phyloP scores from a whole-genome alignment of 140 eudicot genomes.

The Stevia rebaudiana region DNA sequence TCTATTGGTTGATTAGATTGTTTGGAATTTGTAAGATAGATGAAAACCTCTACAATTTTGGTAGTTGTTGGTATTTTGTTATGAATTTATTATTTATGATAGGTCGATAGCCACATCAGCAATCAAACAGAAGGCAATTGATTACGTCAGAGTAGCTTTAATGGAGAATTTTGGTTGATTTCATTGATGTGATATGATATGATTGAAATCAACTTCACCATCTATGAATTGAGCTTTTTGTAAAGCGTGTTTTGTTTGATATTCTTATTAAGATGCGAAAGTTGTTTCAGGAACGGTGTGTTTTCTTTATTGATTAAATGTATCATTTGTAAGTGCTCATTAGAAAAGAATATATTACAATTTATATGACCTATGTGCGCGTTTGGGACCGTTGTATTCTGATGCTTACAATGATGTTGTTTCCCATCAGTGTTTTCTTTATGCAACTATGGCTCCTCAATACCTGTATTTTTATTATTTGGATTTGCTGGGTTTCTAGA shows the following conservation, averaged over 20 bases:
- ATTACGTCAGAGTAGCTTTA: constrained; percentile 28
- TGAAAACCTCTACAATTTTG: constrained; percentile 4
- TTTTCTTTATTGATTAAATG: constrained; percentile 36
- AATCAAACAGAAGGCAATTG: constrained; percentile 18
- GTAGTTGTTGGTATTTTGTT: constrained; percentile 6
- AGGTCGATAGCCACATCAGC: constrained; percentile 8
- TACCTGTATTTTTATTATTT: constrained; percentile 17
- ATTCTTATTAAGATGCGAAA: constrained; percentile 26
- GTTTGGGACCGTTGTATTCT: constrained; percentile 59
- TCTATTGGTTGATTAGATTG: neutral
- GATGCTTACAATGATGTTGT: constrained; percentile 56
- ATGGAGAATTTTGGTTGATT: constrained; percentile 38
- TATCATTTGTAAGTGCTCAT: constrained; percentile 31
- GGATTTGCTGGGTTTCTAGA: constrained; percentile 12
- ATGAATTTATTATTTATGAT: neutral
- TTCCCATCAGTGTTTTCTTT: constrained; percentile 33
- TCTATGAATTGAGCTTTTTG: constrained; percentile 25
- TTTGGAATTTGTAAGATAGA: neutral
- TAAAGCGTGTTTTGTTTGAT: constrained; percentile 40
- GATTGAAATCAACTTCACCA: constrained; percentile 14
- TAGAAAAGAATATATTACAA: constrained; percentile 46
- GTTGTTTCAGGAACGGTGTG: constrained; percentile 27
- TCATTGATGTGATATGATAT: constrained; percentile 39
- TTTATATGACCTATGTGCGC: constrained; percentile 35
- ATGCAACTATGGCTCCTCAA: constrained; percentile 26